Percentiles rank a stretch among this genome's conserved stretches.
These are phyloP conservation scores for Scolecobasidium constrictum DNA, from an alignment of 2,329 filamentous ascomycete species.

Conservation along the genomic window DNA sequence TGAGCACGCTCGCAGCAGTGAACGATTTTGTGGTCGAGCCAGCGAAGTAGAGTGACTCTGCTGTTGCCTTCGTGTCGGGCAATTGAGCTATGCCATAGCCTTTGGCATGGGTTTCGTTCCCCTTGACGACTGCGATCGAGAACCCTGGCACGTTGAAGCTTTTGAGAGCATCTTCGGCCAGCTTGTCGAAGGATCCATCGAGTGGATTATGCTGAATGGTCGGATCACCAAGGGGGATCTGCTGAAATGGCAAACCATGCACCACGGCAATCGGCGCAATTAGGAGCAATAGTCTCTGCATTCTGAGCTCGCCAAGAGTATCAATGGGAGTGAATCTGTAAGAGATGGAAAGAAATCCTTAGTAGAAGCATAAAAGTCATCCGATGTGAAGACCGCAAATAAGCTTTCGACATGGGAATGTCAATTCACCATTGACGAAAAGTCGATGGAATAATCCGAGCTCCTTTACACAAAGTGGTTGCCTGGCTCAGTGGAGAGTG, in stretches of 20 bases:
- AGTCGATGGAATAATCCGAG: too few species aligned
- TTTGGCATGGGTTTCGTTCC: conserved; percentile 7
- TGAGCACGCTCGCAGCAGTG: conserved; percentile 16
- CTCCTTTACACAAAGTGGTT: too few species aligned
- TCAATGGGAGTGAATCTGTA: too few species aligned
- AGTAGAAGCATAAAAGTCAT: too few species aligned
- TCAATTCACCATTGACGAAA: too few species aligned
- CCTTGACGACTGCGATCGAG: conserved; percentile 8
- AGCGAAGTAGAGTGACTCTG: conserved; percentile 18
- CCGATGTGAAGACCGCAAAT: too few species aligned
- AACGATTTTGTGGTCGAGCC: conserved; percentile 22
- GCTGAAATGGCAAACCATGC: neutral
- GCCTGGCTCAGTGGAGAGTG: too few species aligned
- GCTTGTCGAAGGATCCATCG: neutral
- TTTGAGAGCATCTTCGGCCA: neutral
- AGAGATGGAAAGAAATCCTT: too few species aligned
- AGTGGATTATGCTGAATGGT: neutral
- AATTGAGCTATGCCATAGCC: conserved; percentile 15
- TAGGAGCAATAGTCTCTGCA: too few species aligned
- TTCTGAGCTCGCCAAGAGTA: too few species aligned
- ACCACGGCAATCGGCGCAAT: neutral
- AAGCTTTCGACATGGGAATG: too few species aligned
- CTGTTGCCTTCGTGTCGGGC: conserved; percentile 13
- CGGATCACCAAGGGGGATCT: neutral
- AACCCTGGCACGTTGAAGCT: conserved; percentile 8